Base-by-base conservation (phyloP, 305 asterid species). In the Petunia hybrid region DNA sequence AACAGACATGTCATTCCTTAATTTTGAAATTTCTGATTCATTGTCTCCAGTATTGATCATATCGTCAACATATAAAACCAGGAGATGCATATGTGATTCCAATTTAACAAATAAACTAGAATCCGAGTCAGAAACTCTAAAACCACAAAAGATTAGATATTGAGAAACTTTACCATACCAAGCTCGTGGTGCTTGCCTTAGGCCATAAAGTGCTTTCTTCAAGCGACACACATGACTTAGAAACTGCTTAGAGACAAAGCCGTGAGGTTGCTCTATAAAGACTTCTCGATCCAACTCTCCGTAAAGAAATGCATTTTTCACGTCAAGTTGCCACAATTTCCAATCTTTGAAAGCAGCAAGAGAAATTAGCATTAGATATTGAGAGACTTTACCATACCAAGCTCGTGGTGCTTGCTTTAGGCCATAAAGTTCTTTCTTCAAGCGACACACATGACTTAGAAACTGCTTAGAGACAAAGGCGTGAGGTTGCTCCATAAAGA, bases 71-170 rank as follows among this genome's bases (percentile, higher is more conserved):
- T 57, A 57, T 13, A 56, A 56, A 13, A 14, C n/a, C 35, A 77
- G 61, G 9, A 77, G 16, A 60, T 40, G 8, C 73, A 61, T 4
- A 8, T 51, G n/a, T 8, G 16, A 61, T 48, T 40, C 8, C 8
- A 38, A 5, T 57, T 78, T 63, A 14, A 78, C 9, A 62, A 78
- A 43, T 36, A 78, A 78, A 14, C 74, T 61, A 6, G 75, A 42
- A 62, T 78, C 43, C 2, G 36, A 7, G 22, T 62, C 2, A 3
- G 62, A 78, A 16, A 55, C n/a, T 35, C 51, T 78, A 78, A 62
- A 78, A 14, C 73, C 81, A 63, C 81, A 78, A 63, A 78, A 78
- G 2, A 8, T 8, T 14, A 78, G 16, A 1, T 78, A 78, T 78
- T 62, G 73, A 8, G 57, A 22, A 35, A 35, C 16, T 64, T 64